Conservation (phyloP, 345 rosid genomes). For the Erysimum cheiranthoides region DNA sequence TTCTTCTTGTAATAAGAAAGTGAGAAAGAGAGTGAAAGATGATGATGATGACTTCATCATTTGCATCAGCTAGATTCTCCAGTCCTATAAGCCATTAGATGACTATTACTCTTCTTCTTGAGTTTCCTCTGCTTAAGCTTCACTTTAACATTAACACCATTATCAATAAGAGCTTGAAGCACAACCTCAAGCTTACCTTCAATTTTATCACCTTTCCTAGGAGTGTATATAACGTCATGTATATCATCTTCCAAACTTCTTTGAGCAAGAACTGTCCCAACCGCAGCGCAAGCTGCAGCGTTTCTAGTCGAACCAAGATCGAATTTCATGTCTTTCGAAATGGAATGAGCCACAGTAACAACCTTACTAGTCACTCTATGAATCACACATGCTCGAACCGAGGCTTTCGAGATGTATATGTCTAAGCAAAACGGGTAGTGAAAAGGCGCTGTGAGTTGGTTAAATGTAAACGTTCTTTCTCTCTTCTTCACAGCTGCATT, state of each 20-base stretch:
- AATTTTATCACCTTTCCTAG: slow-evolving; percentile 76
- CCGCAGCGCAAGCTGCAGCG: slow-evolving; percentile 67
- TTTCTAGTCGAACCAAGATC: slow-evolving; percentile 79
- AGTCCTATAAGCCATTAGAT: slow-evolving; percentile 16
- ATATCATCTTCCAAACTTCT: slow-evolving; percentile 83
- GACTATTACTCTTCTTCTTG: slow-evolving; percentile 46
- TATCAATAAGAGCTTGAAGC: slow-evolving; percentile 71
- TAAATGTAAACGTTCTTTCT: slow-evolving; percentile 71
- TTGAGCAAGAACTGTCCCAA: slow-evolving; percentile 76
- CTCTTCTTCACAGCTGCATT: slow-evolving; percentile 47
- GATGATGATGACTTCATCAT: too few relatives aligned
- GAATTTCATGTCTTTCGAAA: slow-evolving; percentile 84
- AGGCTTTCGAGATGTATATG: slow-evolving; percentile 77
- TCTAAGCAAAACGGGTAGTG: slow-evolving; percentile 91
- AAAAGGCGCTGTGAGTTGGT: slow-evolving; percentile 85
- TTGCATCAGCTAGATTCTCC: too few relatives aligned
- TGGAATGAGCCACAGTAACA: slow-evolving; percentile 87
- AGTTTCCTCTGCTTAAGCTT: slow-evolving; percentile 76
- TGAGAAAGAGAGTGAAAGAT: too few relatives aligned
- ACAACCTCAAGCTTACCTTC: slow-evolving; percentile 85
- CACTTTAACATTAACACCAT: slow-evolving; percentile 77
- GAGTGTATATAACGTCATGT: slow-evolving; percentile 72
- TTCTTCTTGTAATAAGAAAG: too few relatives aligned
- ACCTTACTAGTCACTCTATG: slow-evolving; percentile 90
- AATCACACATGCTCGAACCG: slow-evolving; percentile 80